These are phyloP conservation scores for Aspergillus fumigatus DNA, from an alignment of 2,329 filamentous ascomycete species.

Conservation along the genomic window DNA sequence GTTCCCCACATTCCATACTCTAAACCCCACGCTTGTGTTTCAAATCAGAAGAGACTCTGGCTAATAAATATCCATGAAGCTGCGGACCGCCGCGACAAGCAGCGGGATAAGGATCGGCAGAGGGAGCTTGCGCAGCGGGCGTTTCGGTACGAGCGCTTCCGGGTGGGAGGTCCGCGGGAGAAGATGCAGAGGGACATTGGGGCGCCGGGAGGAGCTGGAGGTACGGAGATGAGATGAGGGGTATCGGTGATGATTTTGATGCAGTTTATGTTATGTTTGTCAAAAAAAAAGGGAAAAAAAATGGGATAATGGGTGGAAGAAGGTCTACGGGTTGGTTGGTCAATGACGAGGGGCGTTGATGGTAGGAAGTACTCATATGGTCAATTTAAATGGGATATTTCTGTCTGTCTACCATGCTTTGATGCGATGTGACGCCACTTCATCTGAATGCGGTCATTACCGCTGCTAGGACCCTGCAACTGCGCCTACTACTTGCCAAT, in stretches of 20 bases:
- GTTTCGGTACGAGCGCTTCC: constrained; percentile 15
- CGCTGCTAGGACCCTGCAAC: too few species aligned
- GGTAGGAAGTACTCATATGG: too few species aligned
- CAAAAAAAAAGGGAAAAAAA: too few species aligned
- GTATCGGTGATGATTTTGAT: neutral
- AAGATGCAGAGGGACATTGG: constrained; percentile 22
- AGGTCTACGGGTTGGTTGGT: too few species aligned
- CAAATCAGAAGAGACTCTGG: too few species aligned
- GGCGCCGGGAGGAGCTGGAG: neutral
- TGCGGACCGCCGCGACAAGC: constrained; percentile 28
- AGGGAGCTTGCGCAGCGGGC: constrained; percentile 9
- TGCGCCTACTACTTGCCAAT: constrained; percentile 63
- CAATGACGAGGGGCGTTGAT: too few species aligned
- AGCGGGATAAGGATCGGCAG: constrained; percentile 12
- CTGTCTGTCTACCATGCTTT: too few species aligned
- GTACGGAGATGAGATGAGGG: neutral
- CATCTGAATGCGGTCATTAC: too few species aligned
- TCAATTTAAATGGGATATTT: too few species aligned
- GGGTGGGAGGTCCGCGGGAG: constrained; percentile 17
- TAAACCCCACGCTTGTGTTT: neutral
- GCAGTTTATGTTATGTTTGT: neutral
- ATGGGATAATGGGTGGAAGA: too few species aligned
- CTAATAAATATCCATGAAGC: constrained; percentile 1
- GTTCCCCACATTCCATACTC: neutral
- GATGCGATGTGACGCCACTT: too few species aligned